These are phyloP conservation scores for Elsinoe australis DNA, from an alignment of 2,329 filamentous ascomycete species.

Conservation along the genomic window DNA sequence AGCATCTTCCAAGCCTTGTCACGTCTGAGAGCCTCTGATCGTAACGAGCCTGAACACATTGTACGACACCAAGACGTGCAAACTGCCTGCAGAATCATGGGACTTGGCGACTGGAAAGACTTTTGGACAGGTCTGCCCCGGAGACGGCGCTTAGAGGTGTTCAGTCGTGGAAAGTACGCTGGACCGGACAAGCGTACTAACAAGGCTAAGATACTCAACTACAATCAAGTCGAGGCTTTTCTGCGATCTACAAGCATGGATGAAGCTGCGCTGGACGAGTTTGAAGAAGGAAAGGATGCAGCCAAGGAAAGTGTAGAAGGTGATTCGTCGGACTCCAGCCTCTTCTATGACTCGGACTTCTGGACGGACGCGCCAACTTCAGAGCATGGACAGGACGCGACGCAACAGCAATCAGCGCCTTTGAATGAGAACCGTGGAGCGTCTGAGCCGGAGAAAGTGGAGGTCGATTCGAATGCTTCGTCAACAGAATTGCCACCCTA, in stretches of 20 bases:
- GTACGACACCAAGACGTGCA: slow-evolving; percentile 39
- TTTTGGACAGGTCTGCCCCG: slow-evolving; percentile 49
- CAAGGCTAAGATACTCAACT: slow-evolving; percentile 22
- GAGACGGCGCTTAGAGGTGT: slow-evolving; percentile 47
- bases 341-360: slow-evolving; percentile 37
- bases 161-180: slow-evolving; percentile 22
- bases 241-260: slow-evolving; percentile 24
- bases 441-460: neutral
- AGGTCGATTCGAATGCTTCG: neutral
- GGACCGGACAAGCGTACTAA: neutral
- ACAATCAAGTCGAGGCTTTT: slow-evolving; percentile 39
- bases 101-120: slow-evolving; percentile 39
- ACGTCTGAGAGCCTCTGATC: slow-evolving; percentile 49
- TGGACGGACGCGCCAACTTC: slow-evolving; percentile 23
- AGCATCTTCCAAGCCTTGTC: slow-evolving; percentile 63
- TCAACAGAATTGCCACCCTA: slow-evolving; percentile 18
- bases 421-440: neutral
- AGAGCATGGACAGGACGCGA: neutral
- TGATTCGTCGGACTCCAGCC: slow-evolving; percentile 33
- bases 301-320: neutral
- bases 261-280: slow-evolving; percentile 5
- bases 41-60: slow-evolving; percentile 25
- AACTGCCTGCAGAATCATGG: slow-evolving; percentile 48
- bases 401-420: slow-evolving; percentile 9
- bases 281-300: slow-evolving; percentile 16